Evolutionary conservation across 2,329 filamentous ascomycete genomes (phyloP).

Genomic region (Colletotrichum tamarilloi): DNA sequence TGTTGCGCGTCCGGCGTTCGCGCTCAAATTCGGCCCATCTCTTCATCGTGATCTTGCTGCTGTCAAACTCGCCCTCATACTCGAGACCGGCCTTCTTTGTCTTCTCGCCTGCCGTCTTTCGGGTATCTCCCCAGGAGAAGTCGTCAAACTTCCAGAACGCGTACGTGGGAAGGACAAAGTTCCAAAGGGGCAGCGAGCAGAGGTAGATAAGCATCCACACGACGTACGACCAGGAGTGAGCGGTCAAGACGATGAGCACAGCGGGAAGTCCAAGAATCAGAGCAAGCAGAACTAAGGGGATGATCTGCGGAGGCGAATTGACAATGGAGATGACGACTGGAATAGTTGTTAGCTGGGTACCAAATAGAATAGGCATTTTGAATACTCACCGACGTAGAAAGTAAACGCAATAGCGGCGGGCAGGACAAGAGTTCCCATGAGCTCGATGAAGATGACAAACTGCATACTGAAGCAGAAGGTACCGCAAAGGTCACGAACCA

Average conservation of each 20-base stretch:
- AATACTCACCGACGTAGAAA: constrained; percentile 86
- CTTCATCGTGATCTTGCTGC: constrained; percentile 99
- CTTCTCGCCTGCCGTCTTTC: constrained; percentile 93
- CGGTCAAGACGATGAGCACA: constrained; percentile 90
- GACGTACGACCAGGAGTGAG: constrained; percentile 92
- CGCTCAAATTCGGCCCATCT: constrained; percentile 96
- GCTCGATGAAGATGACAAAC: constrained; percentile 95
- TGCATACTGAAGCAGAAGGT: constrained; percentile 99
- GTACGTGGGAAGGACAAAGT: constrained; percentile 93
- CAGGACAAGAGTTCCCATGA: constrained; percentile 92
- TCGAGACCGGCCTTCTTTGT: constrained; percentile 88
- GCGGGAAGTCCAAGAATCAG: constrained; percentile 95
- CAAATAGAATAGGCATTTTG: neutral
- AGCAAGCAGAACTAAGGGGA: constrained; percentile 88
- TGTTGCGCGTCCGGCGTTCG: constrained; percentile 62
- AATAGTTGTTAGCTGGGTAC: constrained; percentile 10
- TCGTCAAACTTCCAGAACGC: constrained; percentile 99
- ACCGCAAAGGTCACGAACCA: constrained; percentile 95
- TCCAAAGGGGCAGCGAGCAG: constrained; percentile 93
- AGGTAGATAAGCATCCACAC: constrained; percentile 98
- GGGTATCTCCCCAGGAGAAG: constrained; percentile 98
- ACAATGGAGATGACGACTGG: constrained; percentile 88
- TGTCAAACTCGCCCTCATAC: constrained; percentile 96
- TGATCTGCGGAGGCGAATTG: constrained; percentile 80
- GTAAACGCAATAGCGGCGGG: constrained; percentile 98